Evolutionary conservation across 768 basidiomycete genomes (phyloP).

Genomic region (Aureoboletus auriporus): DNA sequence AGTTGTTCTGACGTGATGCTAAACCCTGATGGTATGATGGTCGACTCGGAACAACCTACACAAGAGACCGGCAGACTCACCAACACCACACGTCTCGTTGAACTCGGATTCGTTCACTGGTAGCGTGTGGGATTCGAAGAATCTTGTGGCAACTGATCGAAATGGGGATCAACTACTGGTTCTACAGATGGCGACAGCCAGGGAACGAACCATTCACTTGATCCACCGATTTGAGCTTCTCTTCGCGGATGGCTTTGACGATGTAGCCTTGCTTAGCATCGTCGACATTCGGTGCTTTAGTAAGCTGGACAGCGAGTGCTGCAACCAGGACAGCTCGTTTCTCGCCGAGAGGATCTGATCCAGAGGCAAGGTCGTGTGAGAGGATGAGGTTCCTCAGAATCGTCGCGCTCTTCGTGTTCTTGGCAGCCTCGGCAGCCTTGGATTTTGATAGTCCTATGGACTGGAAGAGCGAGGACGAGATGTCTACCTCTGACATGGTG

Average conservation of each 20-base stretch:
- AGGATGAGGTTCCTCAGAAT: conserved; percentile 69
- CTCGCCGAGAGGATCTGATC: conserved; percentile 54
- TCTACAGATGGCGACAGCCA: background rate
- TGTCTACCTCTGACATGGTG: conserved; percentile 7
- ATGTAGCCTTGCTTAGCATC: conserved; percentile 57
- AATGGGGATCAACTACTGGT: conserved; percentile 3
- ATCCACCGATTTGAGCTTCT: conserved; percentile 72
- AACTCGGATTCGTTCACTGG: conserved; percentile 72
- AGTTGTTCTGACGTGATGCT: conserved; percentile 69
- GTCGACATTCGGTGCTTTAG: conserved; percentile 50
- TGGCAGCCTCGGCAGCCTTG: conserved; percentile 80
- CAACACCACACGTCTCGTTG: conserved; percentile 80
- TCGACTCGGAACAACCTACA: background rate
- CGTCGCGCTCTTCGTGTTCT: conserved; percentile 71
- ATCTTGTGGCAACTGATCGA: conserved; percentile 58
- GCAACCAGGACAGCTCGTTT: conserved; percentile 71
- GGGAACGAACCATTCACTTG: conserved; percentile 74
- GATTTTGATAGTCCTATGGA: conserved; percentile 71
- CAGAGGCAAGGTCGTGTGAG: conserved; percentile 40
- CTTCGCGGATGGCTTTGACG: conserved; percentile 65
- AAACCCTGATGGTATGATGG: conserved; percentile 56
- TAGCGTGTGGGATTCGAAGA: conserved; percentile 52
- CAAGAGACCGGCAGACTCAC: conserved; percentile 41
- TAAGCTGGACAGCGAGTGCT: conserved; percentile 57
- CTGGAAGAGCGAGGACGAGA: conserved; percentile 51